phyloP scores from a whole-genome alignment of 2,329 filamentous ascomycete species.

The Colletotrichum camelliae region DNA sequence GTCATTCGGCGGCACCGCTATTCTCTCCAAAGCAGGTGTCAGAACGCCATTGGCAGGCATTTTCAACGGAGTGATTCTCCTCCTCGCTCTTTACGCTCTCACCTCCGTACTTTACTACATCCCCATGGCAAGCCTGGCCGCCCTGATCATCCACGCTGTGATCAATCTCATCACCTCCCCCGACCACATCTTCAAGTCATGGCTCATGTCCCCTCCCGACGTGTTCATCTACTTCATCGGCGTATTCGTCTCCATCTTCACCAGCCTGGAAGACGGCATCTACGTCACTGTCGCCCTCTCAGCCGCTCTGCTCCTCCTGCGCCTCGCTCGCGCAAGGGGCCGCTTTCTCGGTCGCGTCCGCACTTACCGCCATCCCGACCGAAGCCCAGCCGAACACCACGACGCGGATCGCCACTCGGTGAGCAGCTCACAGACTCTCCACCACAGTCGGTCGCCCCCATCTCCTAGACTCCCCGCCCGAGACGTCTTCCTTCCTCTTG shows the following conservation, averaged over 20 bases:
- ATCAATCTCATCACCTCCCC: slow-evolving; percentile 77
- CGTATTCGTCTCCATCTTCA: slow-evolving; percentile 61
- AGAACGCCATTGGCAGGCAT: slow-evolving; percentile 79
- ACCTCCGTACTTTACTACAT: slow-evolving; percentile 84
- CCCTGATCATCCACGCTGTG: slow-evolving; percentile 86
- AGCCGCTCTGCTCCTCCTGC: slow-evolving; percentile 45
- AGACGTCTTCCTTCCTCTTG: slow-evolving; percentile 51
- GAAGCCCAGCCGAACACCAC: slow-evolving; percentile 2
- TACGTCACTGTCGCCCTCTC: slow-evolving; percentile 53
- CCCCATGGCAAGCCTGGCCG: slow-evolving; percentile 72
- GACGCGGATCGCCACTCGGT: background rate
- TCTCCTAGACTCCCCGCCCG: background rate
- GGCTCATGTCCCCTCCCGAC: slow-evolving; percentile 76
- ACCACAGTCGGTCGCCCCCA: background rate
- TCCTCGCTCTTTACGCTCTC: slow-evolving; percentile 79
- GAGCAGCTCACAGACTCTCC: slow-evolving; percentile 13
- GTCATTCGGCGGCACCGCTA: slow-evolving; percentile 71
- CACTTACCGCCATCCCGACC: slow-evolving; percentile 8
- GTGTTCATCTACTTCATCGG: slow-evolving; percentile 77
- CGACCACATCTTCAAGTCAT: slow-evolving; percentile 77
- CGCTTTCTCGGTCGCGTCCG: slow-evolving; percentile 47
- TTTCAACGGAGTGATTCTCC: slow-evolving; percentile 76
- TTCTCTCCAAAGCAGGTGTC: slow-evolving; percentile 84
- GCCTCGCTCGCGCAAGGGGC: slow-evolving; percentile 50
- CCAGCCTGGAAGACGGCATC: slow-evolving; percentile 54